These are phyloP conservation scores for Podila minutissima DNA, from an alignment of 192 early-diverging fungal species.

Conservation along the genomic window DNA sequence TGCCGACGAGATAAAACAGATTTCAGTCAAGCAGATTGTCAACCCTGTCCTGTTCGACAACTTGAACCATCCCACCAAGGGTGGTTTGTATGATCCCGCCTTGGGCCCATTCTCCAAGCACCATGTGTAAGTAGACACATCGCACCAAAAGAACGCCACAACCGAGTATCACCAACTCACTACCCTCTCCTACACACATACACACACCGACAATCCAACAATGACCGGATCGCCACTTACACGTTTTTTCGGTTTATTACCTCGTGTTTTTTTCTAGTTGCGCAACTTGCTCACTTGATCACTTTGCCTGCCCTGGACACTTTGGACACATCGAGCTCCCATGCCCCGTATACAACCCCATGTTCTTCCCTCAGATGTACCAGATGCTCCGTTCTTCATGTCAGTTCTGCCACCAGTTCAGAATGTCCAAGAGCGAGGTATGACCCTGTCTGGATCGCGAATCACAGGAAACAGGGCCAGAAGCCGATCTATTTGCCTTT, in stretches of 20 bases:
- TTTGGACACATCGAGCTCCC: constrained; percentile 97
- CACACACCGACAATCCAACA: background rate
- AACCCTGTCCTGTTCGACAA: constrained; percentile 90
- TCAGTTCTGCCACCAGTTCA: constrained; percentile 90
- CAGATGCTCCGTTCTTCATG: constrained; percentile 87
- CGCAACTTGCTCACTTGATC: constrained; percentile 82
- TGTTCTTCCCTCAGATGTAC: constrained; percentile 94
- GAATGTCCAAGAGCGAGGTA: constrained; percentile 68
- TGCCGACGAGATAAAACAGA: constrained; percentile 85
- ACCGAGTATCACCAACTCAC: background rate
- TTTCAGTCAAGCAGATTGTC: constrained; percentile 95
- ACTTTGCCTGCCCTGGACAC: constrained; percentile 92
- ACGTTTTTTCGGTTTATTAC: background rate
- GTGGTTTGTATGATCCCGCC: constrained; percentile 94
- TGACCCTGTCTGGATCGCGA: background rate
- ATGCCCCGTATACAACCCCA: constrained; percentile 89
- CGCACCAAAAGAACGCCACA: too few species aligned
- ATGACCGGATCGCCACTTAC: background rate
- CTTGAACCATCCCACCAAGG: constrained; percentile 87
- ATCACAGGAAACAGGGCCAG: background rate
- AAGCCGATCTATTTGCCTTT: background rate
- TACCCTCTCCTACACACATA: too few species aligned
- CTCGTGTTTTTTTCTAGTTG: constrained; percentile 63
- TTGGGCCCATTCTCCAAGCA: constrained; percentile 92
- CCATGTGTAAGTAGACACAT: constrained; percentile 63